A percentile compares a stretch with the other conserved stretches of the same genome.
Evolutionary conservation across 176 grass and related monocot genomes (phyloP).

Genomic region (Musa acuminata): DNA sequence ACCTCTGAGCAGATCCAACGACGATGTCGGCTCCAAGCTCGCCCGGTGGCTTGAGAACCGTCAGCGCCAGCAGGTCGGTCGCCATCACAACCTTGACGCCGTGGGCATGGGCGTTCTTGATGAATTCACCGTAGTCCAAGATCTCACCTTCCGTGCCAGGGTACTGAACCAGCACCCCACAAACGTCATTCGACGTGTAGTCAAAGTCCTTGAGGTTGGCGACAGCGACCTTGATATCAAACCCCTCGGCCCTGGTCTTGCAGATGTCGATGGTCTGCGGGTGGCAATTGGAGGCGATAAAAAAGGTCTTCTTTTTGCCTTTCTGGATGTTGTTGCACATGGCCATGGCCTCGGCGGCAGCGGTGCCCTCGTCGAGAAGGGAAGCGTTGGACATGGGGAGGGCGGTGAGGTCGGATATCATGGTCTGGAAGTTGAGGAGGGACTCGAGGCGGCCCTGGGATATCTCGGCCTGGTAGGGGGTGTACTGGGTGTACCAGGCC

Average conservation of each 20-base stretch:
- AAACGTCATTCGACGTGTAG: conserved; percentile 80
- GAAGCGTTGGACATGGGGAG: conserved; percentile 99
- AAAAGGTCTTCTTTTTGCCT: conserved; percentile 81
- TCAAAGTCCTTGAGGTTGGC: conserved; percentile 70
- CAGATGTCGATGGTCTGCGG: conserved; percentile 93
- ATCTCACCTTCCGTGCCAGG: conserved; percentile 91
- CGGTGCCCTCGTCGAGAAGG: conserved; percentile 94
- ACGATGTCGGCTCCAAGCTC: conserved; percentile 93
- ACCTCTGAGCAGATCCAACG: conserved; percentile 81
- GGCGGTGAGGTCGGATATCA: conserved; percentile 82
- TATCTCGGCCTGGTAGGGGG: conserved; percentile 99
- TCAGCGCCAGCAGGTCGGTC: conserved; percentile 84
- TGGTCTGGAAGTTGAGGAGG: conserved; percentile 90
- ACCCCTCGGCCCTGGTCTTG: conserved; percentile 69
- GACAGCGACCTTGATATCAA: conserved; percentile 67
- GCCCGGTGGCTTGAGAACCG: conserved; percentile 60
- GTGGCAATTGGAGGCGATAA: conserved; percentile 90
- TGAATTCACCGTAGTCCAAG: conserved; percentile 68
- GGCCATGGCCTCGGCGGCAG: conserved; percentile 97
- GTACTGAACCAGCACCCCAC: conserved; percentile 90
- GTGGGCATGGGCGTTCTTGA: conserved; percentile 73
- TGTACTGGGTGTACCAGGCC: conserved; percentile 99
- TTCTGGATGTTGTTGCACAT: conserved; percentile 86
- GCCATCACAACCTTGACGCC: conserved; percentile 98
- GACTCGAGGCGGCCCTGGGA: conserved; percentile 95